phyloP scores from a whole-genome alignment of 2,329 filamentous ascomycete genomes.

The Fonsecaea erecta region DNA sequence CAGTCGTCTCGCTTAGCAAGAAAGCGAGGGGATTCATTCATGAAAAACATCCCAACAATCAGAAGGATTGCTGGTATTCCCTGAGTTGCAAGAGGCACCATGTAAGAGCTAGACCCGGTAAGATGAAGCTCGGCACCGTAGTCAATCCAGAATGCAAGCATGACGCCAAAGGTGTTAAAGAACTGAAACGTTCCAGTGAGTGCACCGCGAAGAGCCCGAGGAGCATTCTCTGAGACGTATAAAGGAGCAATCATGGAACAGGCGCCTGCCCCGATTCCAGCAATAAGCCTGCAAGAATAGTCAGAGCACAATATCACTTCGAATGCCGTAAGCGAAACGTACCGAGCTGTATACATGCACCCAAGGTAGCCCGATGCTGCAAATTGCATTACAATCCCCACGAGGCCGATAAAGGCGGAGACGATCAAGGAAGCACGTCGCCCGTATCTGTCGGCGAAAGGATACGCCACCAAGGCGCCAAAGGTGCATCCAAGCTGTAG shows the following conservation, averaged over 20 bases:
- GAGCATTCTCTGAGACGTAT: slow-evolving; percentile 65
- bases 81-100: slow-evolving; percentile 69
- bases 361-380: slow-evolving; percentile 48
- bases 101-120: slow-evolving; percentile 59
- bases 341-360: slow-evolving; percentile 62
- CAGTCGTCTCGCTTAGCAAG: slow-evolving; percentile 67
- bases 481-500: slow-evolving; percentile 71
- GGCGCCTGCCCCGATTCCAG: slow-evolving; percentile 64
- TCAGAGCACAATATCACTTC: neutral
- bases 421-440: slow-evolving; percentile 59
- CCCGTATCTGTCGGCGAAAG: slow-evolving; percentile 54
- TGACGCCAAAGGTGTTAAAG: slow-evolving; percentile 42
- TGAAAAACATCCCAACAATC: slow-evolving; percentile 39
- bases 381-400: slow-evolving; percentile 47
- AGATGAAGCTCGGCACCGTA: slow-evolving; percentile 56
- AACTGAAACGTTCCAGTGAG: slow-evolving; percentile 44
- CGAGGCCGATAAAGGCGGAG: slow-evolving; percentile 56
- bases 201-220: slow-evolving; percentile 56
- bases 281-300: slow-evolving; percentile 49
- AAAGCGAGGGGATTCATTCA: slow-evolving; percentile 43
- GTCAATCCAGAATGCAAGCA: slow-evolving; percentile 53
- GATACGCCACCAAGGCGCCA: slow-evolving; percentile 60
- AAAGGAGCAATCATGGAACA: slow-evolving; percentile 63
- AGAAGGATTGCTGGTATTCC: slow-evolving; percentile 50
- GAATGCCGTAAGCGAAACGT: neutral